phyloP scores from a whole-genome alignment of 2,329 filamentous ascomycete genomes.

The Trichoderma sp. region DNA sequence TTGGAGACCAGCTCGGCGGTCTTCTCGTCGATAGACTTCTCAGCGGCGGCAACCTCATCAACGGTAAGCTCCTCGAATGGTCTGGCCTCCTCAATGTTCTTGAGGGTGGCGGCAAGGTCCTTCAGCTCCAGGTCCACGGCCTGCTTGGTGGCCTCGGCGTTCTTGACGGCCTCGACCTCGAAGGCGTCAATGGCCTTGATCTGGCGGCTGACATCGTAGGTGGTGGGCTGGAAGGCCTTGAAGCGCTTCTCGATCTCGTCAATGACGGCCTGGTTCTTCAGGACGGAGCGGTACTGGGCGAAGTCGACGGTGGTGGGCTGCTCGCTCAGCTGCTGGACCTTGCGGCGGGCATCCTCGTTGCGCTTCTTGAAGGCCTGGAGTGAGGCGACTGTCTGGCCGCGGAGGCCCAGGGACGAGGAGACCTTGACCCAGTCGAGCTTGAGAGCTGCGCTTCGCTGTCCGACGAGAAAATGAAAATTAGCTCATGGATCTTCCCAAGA shows the following conservation, averaged over 20 bases:
- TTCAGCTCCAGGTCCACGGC: slow-evolving; percentile 94
- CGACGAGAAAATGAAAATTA: slow-evolving; percentile 52
- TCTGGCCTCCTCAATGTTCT: slow-evolving; percentile 95
- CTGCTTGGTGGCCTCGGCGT: slow-evolving; percentile 93
- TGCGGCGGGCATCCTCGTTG: slow-evolving; percentile 97
- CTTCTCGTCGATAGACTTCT: slow-evolving; percentile 97
- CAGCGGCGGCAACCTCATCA: slow-evolving; percentile 91
- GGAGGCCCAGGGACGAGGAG: slow-evolving; percentile 90
- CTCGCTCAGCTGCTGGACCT: slow-evolving; percentile 82
- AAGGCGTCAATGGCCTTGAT: slow-evolving; percentile 98
- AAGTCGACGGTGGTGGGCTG: slow-evolving; percentile 90
- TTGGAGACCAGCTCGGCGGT: slow-evolving; percentile 92
- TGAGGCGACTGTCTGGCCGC: slow-evolving; percentile 87
- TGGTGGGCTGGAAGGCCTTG: slow-evolving; percentile 84
- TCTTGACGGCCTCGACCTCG: slow-evolving; percentile 95
- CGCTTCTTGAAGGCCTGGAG: slow-evolving; percentile 99
- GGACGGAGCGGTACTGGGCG: slow-evolving; percentile 81
- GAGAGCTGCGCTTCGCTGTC: slow-evolving; percentile 93
- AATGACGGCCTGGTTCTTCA: slow-evolving; percentile 95
- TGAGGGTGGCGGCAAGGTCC: slow-evolving; percentile 90
- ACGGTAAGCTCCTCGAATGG: slow-evolving; percentile 97
- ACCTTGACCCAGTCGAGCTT: slow-evolving; percentile 99
- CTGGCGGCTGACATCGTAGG: slow-evolving; percentile 91
- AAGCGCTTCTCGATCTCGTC: slow-evolving; percentile 98
- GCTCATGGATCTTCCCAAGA: slow-evolving; percentile 47